Percentiles rank a stretch among this genome's conserved stretches.
Evolutionary conservation across 345 rosid species (phyloP).

Genomic region (Camelina laxa): DNA sequence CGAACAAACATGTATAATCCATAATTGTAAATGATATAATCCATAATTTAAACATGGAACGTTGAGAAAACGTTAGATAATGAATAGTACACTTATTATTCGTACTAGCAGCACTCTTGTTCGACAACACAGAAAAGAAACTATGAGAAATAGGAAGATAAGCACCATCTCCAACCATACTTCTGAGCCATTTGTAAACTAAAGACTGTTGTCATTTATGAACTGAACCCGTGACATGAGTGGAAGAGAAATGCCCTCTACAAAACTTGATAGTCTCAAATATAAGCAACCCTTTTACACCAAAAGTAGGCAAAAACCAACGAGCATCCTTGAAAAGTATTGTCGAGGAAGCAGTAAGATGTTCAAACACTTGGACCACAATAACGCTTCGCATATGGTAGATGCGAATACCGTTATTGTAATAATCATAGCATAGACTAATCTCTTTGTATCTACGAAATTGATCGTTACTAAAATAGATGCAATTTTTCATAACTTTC

Average conservation of each 20-base stretch:
- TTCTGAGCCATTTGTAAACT: too few species aligned
- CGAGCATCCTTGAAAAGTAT: conserved; percentile 12
- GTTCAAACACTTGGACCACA: not conserved
- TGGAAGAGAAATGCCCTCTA: not conserved
- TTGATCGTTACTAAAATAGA: not conserved
- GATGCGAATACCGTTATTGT: not conserved
- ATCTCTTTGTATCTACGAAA: not conserved
- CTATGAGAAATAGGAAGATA: not conserved
- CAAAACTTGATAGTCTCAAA: not conserved
- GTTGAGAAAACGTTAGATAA: not conserved
- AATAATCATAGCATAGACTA: not conserved
- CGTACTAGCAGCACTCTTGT: not conserved
- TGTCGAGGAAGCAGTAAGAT: not conserved
- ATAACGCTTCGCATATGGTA: not conserved
- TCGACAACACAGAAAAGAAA: not conserved
- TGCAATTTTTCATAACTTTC: not conserved
- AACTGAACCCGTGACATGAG: too few species aligned
- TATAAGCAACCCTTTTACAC: conserved; percentile 1
- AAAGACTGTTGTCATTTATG: too few species aligned
- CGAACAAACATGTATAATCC: not conserved
- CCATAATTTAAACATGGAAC: too few species aligned
- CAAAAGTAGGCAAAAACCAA: conserved; percentile 14
- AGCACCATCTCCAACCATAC: too few species aligned
- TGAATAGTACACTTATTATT: not conserved
- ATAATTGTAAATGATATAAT: not conserved